Percentiles rank a stretch among this genome's conserved stretches.
Evolutionary conservation across 1,284 basidiomycete genomes (phyloP).

Genomic region (Xerocomus nothofagi): DNA sequence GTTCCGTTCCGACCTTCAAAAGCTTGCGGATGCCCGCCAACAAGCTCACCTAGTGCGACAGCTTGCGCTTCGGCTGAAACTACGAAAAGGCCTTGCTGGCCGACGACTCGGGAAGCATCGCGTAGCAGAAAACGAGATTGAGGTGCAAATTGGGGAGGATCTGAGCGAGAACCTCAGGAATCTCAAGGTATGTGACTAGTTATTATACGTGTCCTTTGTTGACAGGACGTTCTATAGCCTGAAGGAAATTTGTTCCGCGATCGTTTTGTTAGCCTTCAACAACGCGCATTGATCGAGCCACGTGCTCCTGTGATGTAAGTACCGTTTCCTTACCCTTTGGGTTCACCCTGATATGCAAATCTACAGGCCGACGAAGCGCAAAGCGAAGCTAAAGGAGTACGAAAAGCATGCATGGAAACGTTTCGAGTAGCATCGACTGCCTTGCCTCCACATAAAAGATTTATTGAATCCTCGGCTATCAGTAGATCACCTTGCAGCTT

Average conservation of each 20-base stretch:
- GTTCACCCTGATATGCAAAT: conserved; percentile 4
- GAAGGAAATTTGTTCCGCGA: conserved; percentile 94
- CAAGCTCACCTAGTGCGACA: conserved; percentile 45
- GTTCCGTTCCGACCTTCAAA: conserved; percentile 47
- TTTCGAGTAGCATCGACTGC: conserved; percentile 49
- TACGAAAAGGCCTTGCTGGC: conserved; percentile 57
- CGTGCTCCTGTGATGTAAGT: conserved; percentile 72
- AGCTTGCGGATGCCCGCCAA: conserved; percentile 43
- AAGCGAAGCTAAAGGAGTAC: conserved; percentile 66
- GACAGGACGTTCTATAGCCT: conserved; percentile 48
- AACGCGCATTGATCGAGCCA: conserved; percentile 76
- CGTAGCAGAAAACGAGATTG: conserved; percentile 68
- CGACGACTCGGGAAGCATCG: conserved; percentile 75
- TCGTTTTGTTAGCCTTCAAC: conserved; percentile 80
- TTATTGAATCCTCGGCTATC: not conserved
- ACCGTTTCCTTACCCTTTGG: not conserved
- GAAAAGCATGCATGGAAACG: conserved; percentile 90
- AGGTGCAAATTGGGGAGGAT: conserved; percentile 92
- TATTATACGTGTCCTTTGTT: conserved; percentile 1
- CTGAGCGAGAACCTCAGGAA: conserved; percentile 83
- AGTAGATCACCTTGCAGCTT: too few species aligned
- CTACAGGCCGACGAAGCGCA: conserved; percentile 51
- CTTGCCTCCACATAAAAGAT: not conserved
- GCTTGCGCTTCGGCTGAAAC: conserved; percentile 34
- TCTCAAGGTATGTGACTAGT: conserved; percentile 63